phyloP scores from a whole-genome alignment of 306 rosid genomes.

The Glycine tomentella region DNA sequence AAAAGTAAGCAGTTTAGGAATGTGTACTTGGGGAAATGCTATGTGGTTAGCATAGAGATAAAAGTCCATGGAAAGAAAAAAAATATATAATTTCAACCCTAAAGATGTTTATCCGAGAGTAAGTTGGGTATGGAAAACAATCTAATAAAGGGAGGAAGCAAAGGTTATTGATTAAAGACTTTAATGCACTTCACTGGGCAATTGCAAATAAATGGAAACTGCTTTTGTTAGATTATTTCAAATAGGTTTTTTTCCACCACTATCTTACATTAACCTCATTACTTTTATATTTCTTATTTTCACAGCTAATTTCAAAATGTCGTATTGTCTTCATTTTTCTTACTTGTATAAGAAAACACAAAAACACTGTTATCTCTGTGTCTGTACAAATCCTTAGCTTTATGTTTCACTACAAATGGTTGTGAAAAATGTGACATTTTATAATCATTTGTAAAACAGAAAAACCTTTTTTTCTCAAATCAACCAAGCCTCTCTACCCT shows the following conservation, averaged over 20 bases:
- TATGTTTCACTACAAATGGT: background rate
- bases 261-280: background rate
- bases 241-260: background rate
- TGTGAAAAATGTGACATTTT: background rate
- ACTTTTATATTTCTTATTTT: background rate
- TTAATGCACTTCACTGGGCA: background rate
- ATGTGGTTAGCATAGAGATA: background rate
- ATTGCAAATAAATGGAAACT: background rate
- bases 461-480: background rate
- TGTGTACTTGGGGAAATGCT: background rate
- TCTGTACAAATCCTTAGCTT: background rate
- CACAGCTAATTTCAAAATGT: background rate
- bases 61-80: background rate
- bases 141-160: background rate
- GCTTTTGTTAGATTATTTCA: background rate
- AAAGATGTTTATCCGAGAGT: background rate
- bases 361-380: background rate
- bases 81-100: background rate
- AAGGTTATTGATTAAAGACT: background rate
- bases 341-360: background rate
- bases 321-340: background rate
- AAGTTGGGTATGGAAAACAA: background rate
- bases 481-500: background rate
- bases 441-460: background rate
- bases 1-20: constrained; percentile 36